Evolutionary conservation across 257 asterid genomes (phyloP).

Genomic region (Solanum bukasovii): DNA sequence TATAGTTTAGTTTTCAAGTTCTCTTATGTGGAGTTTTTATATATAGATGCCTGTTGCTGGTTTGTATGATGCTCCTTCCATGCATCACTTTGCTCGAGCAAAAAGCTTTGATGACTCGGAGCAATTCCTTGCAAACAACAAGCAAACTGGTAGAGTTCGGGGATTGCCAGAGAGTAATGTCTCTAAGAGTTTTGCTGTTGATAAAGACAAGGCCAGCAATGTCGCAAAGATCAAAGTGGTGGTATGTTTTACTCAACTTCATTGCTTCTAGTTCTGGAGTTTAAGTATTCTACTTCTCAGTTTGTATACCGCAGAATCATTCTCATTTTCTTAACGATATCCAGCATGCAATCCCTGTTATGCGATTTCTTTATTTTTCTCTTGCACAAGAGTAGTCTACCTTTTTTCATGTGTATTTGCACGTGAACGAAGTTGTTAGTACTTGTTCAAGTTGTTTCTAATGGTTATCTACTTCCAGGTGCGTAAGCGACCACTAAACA

Average conservation of each 20-base stretch:
- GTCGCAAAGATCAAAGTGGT: slow-evolving; percentile 98
- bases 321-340: not conserved
- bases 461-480: slow-evolving; percentile 42
- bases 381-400: not conserved
- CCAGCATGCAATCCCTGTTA: not conserved
- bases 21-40: slow-evolving; percentile 7
- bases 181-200: slow-evolving; percentile 56
- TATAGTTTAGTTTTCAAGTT: not conserved
- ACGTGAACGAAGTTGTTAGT: not conserved
- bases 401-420: not conserved
- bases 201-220: slow-evolving; percentile 76
- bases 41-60: slow-evolving; percentile 58
- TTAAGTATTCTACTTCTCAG: not conserved
- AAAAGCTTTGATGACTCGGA: slow-evolving; percentile 77
- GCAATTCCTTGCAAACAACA: slow-evolving; percentile 52
- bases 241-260: slow-evolving; percentile 27
- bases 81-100: slow-evolving; percentile 50
- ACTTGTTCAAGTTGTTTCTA: slow-evolving; percentile 3
- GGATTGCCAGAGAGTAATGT: slow-evolving; percentile 57
- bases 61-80: slow-evolving; percentile 47
- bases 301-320: not conserved
- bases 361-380: not conserved
- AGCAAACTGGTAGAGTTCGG: slow-evolving; percentile 51
- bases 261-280: not conserved
- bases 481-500: slow-evolving; percentile 85